Evolutionary conservation across 108 stramenopile species (phyloP).

Genomic region (Pseudonitzschia pungens): DNA sequence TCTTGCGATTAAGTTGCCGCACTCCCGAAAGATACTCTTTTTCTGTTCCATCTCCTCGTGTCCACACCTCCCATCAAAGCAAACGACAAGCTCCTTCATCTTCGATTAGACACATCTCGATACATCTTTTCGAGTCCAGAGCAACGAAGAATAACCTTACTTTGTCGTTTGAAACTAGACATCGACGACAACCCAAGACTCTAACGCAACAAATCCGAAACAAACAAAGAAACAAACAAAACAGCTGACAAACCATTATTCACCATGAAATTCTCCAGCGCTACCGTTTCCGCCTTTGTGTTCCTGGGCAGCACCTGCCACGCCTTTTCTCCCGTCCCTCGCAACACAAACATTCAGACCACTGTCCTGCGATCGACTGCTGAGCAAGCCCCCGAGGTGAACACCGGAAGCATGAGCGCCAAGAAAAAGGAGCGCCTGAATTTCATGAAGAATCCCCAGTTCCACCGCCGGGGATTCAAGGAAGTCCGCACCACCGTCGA

Average conservation of each 20-base stretch:
- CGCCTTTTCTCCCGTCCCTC: conserved; percentile 11
- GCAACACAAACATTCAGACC: not conserved
- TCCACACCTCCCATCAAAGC: too few species aligned
- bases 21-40: not conserved
- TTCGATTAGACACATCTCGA: too few species aligned
- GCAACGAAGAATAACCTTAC: too few species aligned
- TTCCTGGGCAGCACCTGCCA: not conserved
- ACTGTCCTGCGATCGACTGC: conserved; percentile 20
- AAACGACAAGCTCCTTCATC: too few species aligned
- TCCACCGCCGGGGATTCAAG: conserved; percentile 88
- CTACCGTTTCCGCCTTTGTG: conserved; percentile 28
- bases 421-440: conserved; percentile 75
- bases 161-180: too few species aligned
- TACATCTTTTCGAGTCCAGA: too few species aligned
- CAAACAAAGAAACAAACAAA: not conserved
- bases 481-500: conserved; percentile 78
- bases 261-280: conserved; percentile 52
- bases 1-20: too few species aligned
- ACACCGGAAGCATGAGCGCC: conserved; percentile 16
- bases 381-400: conserved; percentile 18
- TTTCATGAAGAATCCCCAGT: conserved; percentile 75
- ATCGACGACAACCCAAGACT: too few species aligned
- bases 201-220: too few species aligned
- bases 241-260: not conserved
- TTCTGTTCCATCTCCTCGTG: too few species aligned